Percentiles rank a stretch among this genome's conserved stretches.
These are phyloP conservation scores for Ceraceosorus bombacis DNA, from an alignment of 1,284 basidiomycete genomes.

Conservation along the genomic window DNA sequence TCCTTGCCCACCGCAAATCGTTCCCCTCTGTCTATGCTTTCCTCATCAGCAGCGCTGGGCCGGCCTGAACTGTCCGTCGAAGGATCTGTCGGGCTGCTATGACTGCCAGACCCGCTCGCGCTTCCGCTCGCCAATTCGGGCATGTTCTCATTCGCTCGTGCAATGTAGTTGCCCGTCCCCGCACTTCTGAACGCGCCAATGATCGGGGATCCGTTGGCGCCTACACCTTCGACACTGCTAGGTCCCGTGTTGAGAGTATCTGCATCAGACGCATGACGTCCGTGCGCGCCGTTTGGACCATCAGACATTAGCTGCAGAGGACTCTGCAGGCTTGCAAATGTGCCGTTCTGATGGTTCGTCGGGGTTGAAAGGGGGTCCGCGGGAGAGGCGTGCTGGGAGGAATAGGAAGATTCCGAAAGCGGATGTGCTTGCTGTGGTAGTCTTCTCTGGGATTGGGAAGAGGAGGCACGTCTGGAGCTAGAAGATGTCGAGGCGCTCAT, in stretches of 20 bases:
- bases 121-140: background rate
- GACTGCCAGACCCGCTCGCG: background rate
- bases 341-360: background rate
- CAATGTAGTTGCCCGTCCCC: background rate
- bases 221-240: background rate
- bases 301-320: background rate
- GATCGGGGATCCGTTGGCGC: constrained; percentile 2
- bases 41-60: background rate
- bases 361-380: background rate
- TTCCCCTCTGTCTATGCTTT: background rate
- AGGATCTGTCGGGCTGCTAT: background rate
- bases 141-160: no score
- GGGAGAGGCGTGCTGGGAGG: background rate
- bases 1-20: background rate
- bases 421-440: background rate
- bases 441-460: background rate
- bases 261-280: background rate
- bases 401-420: no score
- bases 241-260: background rate
- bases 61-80: background rate
- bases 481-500: constrained; percentile 2
- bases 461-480: constrained; percentile 4
- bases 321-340: background rate
- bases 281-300: background rate
- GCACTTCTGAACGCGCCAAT: constrained; percentile 4